A percentile compares a stretch with the other conserved stretches of the same genome.
Conservation (phyloP, 1,139 yeast species). For the Candida freyschussii region DNA sequence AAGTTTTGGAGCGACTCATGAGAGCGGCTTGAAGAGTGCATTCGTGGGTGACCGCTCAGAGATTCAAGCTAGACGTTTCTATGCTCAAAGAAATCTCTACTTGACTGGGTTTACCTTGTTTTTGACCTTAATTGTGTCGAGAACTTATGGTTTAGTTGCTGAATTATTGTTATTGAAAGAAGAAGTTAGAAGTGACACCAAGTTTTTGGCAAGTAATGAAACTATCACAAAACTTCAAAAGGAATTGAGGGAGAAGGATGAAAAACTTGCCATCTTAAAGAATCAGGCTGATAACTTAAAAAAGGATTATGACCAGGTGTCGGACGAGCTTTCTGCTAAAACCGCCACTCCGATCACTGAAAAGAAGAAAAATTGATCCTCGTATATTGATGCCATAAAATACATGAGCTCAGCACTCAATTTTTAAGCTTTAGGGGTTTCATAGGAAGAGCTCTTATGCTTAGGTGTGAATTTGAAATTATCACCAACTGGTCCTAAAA, state of each 20-base stretch:
- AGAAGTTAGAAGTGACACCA: slow-evolving; percentile 28
- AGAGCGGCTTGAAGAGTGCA: slow-evolving; percentile 19
- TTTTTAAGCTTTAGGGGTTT: slow-evolving; percentile 18
- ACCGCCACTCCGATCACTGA: neutral
- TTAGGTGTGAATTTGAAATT: slow-evolving; percentile 81
- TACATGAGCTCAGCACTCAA: neutral
- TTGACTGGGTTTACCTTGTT: slow-evolving; percentile 94
- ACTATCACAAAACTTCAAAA: slow-evolving; percentile 42
- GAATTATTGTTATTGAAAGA: slow-evolving; percentile 68
- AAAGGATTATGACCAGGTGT: slow-evolving; percentile 53
- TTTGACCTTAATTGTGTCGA: slow-evolving; percentile 74
- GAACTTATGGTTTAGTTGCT: slow-evolving; percentile 81
- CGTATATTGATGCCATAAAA: neutral
- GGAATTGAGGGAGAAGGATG: slow-evolving; percentile 55
- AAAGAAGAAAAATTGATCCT: slow-evolving; percentile 3
- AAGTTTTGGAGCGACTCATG: slow-evolving; percentile 20
- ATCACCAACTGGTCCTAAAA: slow-evolving; percentile 78
- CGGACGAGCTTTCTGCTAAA: slow-evolving; percentile 33
- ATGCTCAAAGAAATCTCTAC: slow-evolving; percentile 95
- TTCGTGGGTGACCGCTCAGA: slow-evolving; percentile 57
- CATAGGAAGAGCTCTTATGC: slow-evolving; percentile 86
- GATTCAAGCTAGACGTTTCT: slow-evolving; percentile 84
- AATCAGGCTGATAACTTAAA: slow-evolving; percentile 66
- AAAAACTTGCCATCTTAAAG: slow-evolving; percentile 61
- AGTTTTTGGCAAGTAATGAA: slow-evolving; percentile 29